Evolutionary conservation across 2,329 filamentous ascomycete species (phyloP), one percentile per base, ranked within the genome.

Genomic region (Venturia nashicola): DNA sequence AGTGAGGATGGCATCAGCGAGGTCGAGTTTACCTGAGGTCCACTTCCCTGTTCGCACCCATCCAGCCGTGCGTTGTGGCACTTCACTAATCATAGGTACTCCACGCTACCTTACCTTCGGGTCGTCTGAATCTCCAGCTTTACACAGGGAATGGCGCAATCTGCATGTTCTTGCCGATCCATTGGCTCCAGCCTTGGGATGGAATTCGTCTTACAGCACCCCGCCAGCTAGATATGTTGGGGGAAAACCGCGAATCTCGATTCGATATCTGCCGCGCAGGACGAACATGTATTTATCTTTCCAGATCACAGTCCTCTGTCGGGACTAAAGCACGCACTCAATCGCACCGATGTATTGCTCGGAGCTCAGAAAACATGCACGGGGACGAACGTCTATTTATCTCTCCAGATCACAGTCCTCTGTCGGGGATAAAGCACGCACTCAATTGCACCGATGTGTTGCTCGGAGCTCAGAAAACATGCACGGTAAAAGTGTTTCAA

Each of bases 101-200:
- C 36, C 7, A 27, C 20, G 9, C 4, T 14, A 14, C 27, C 51
- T n/a, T 12, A 20, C 16, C 7, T n/a, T 36, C 32, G 51, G 51
- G 12, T n/a, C 32, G 1, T 57, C 27, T 11, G 1, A 20, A 57
- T 57, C 32, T n/a, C 51, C 51, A 57, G 2, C 18, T 32, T 54
- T 54, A 54, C 48, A 64, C 57, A 12, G 64, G 65, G 62, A 36
- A 74, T 74, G 71, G 70, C 72, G 36, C 71, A 71, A 12, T 64
- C 71, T n/a, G 42, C 70, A 39, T 70, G 69, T 64, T 80, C 78
- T 59, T 83, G 83, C 70, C 85, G 85, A 70, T 79, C 91, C 66
- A 80, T 91, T 65, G 88, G 88, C 73, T 85, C 90, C 67, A 88
- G 85, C 59, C 84, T 88, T 46, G 91, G 91, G 71, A 89, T 91